phyloP scores from a whole-genome alignment of 73 alveolate genomes.

The Paraurostyla sp. region DNA sequence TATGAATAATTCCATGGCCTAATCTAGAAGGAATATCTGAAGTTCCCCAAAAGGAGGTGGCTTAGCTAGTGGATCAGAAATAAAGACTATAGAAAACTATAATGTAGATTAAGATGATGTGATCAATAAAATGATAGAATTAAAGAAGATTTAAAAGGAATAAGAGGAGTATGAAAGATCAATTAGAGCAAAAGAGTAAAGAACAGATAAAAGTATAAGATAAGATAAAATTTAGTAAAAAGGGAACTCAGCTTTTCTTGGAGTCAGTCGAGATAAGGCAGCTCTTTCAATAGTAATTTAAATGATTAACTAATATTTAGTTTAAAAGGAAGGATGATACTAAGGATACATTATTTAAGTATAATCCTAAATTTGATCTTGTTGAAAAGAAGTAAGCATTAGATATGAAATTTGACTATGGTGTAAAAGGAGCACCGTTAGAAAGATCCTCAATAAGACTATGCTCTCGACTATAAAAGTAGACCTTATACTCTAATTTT shows the following conservation, averaged over 20 bases:
- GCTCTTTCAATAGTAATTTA: background rate
- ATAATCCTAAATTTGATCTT: constrained; percentile 50
- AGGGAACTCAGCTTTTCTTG: constrained; percentile 41
- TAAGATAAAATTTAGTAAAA: background rate
- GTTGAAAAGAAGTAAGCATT: background rate
- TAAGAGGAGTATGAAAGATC: constrained; percentile 16
- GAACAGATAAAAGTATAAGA: background rate
- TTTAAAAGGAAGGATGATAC: constrained; percentile 43
- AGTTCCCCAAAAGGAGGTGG: background rate
- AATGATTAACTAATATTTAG: background rate
- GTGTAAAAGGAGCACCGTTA: background rate
- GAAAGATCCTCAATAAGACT: background rate
- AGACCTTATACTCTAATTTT: background rate
- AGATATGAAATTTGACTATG: constrained; percentile 42
- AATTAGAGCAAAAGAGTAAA: background rate
- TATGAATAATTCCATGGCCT: no score
- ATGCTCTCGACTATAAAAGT: constrained; percentile 5
- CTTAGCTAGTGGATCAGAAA: background rate
- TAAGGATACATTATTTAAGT: constrained; percentile 21
- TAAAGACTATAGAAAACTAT: constrained; percentile 15
- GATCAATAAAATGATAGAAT: background rate
- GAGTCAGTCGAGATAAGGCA: constrained; percentile 42
- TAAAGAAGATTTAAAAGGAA: background rate
- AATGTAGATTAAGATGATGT: constrained; percentile 14
- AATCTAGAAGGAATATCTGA: background rate